Conservation (phyloP, 1,139 yeast genomes). For the Kurtzmaniella quercitrusa region DNA sequence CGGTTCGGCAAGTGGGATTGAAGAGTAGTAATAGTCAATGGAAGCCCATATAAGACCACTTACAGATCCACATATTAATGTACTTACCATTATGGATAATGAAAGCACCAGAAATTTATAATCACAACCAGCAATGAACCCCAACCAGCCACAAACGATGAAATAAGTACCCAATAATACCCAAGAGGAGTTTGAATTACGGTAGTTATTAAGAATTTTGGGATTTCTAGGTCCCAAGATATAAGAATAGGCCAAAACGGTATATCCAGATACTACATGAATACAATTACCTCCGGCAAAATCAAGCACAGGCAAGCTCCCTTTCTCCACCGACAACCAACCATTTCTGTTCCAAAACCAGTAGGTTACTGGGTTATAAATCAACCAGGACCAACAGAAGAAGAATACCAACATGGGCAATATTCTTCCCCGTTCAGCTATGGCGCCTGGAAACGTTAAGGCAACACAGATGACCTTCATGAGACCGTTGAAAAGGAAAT, state of each 20-base stretch:
- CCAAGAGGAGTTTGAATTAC: constrained; percentile 33
- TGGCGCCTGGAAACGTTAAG: constrained; percentile 53
- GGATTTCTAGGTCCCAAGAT: constrained; percentile 53
- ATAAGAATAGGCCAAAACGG: constrained; percentile 56
- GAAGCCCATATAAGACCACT: constrained; percentile 37
- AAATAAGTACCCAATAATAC: constrained; percentile 53
- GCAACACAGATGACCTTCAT: constrained; percentile 51
- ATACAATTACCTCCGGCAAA: constrained; percentile 66
- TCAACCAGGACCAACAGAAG: constrained; percentile 51
- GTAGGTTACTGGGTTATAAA: constrained; percentile 62
- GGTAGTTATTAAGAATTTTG: constrained; percentile 31
- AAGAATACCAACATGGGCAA: constrained; percentile 50
- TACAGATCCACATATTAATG: constrained; percentile 30
- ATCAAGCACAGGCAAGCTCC: constrained; percentile 48
- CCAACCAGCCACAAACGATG: constrained; percentile 40
- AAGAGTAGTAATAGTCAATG: constrained; percentile 38
- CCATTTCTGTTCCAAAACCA: constrained; percentile 65
- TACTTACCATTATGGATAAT: constrained; percentile 31
- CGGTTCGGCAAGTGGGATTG: constrained; percentile 21
- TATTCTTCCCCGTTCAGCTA: constrained; percentile 55
- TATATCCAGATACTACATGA: constrained; percentile 59
- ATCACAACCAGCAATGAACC: constrained; percentile 44
- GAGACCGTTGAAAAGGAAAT: constrained; percentile 46
- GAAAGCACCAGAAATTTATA: constrained; percentile 34
- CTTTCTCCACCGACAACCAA: constrained; percentile 45